These are phyloP conservation scores for Leccinum obscurum DNA, from an alignment of 768 basidiomycete genomes.

Conservation along the genomic window DNA sequence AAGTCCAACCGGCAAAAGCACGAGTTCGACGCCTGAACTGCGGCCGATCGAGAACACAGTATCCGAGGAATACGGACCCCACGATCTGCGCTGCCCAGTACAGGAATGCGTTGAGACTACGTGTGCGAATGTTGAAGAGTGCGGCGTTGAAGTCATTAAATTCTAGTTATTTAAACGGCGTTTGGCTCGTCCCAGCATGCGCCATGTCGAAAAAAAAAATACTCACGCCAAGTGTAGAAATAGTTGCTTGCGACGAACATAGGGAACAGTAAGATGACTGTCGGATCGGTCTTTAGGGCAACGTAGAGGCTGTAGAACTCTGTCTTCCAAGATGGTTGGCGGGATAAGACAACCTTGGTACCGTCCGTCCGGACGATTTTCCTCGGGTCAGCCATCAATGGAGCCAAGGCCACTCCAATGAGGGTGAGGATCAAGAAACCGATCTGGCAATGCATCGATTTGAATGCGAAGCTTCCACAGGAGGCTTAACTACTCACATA, in stretches of 20 bases:
- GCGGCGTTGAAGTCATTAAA: conserved; percentile 71
- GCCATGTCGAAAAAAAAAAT: not conserved
- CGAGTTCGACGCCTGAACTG: conserved; percentile 61
- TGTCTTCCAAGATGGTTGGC: conserved; percentile 75
- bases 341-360: conserved; percentile 58
- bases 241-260: conserved; percentile 86
- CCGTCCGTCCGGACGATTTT: conserved; percentile 78
- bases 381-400: conserved; percentile 69
- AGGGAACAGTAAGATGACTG: conserved; percentile 75
- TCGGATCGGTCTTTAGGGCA: conserved; percentile 67
- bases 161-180: conserved; percentile 36
- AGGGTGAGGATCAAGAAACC: conserved; percentile 72
- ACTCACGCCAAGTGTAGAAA: conserved; percentile 84
- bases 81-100: conserved; percentile 83
- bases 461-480: not conserved
- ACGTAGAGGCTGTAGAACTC: conserved; percentile 72
- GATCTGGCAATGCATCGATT: conserved; percentile 48
- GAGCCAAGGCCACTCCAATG: conserved; percentile 65
- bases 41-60: conserved; percentile 58
- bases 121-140: conserved; percentile 76
- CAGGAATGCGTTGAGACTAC: conserved; percentile 75
- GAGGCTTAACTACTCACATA: conserved; percentile 50
- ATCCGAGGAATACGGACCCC: conserved; percentile 70
- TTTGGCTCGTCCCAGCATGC: conserved; percentile 3
- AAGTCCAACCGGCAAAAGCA: conserved; percentile 67